A percentile compares a stretch with the other conserved stretches of the same genome.
Evolutionary conservation across 371 early-diverging fungal genomes (phyloP).

Genomic region (Dinochytrium kinnereticum): DNA sequence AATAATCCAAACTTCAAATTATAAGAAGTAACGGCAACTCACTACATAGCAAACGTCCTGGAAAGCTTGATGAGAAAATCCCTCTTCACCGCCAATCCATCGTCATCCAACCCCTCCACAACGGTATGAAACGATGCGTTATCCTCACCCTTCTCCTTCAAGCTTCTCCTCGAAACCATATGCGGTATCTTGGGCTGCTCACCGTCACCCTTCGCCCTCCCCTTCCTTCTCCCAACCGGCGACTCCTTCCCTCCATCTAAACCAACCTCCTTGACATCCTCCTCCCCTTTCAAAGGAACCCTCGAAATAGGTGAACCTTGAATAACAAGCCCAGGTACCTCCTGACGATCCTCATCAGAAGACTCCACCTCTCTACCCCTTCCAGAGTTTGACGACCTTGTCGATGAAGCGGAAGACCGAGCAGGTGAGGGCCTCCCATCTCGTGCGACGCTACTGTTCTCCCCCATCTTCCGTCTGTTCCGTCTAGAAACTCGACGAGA

Average conservation of each 20-base stretch:
- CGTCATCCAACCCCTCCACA: neutral
- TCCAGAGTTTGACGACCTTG: neutral
- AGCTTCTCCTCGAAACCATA: neutral
- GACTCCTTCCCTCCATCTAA: neutral
- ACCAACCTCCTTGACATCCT: too few species aligned
- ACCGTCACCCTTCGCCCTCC: neutral
- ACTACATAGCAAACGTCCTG: conserved; percentile 62
- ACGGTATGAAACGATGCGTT: neutral
- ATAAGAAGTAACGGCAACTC: neutral
- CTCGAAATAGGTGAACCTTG: too few species aligned
- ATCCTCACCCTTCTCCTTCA: neutral
- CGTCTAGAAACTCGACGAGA: neutral
- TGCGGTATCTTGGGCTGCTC: neutral
- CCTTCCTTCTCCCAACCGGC: neutral
- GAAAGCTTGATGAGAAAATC: conserved; percentile 72
- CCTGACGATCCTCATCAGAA: too few species aligned
- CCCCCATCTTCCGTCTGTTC: neutral
- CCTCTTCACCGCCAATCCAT: conserved; percentile 47
- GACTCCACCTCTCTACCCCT: too few species aligned
- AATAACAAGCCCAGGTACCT: too few species aligned
- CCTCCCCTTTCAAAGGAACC: too few species aligned
- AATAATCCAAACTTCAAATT: neutral
- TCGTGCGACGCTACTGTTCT: neutral
- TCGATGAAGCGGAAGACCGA: neutral
- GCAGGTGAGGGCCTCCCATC: neutral